Percentiles rank a stretch among this genome's conserved stretches.
Evolutionary conservation across 192 early-diverging fungal genomes (phyloP).

Genomic region (Geosiphon pyriformis): DNA sequence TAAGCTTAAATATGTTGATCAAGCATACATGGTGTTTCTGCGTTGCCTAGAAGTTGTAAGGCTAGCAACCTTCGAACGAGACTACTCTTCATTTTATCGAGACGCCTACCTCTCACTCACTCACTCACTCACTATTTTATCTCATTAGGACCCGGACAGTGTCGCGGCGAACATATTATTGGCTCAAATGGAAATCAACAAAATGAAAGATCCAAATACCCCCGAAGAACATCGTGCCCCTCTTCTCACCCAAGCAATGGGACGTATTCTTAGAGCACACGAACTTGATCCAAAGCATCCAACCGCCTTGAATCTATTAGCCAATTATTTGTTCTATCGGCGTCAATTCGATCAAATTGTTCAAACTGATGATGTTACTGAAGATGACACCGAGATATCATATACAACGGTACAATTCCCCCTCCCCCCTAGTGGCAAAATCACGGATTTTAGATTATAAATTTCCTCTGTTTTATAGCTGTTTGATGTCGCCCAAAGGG

Average conservation of each 20-base stretch:
- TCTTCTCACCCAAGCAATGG: constrained; percentile 39
- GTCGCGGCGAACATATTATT: constrained; percentile 67
- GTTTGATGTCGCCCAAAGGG: constrained; percentile 1
- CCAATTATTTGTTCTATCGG: constrained; percentile 49
- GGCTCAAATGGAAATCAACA: constrained; percentile 77
- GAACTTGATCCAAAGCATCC: constrained; percentile 47
- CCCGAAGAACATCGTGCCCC: constrained; percentile 37
- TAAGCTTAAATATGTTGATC: constrained; percentile 57
- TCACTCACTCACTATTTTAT: not conserved
- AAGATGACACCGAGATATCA: no score
- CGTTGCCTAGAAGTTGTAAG: constrained; percentile 61
- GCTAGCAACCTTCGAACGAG: no score
- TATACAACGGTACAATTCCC: not conserved
- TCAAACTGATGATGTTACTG: constrained; percentile 26
- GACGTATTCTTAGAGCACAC: constrained; percentile 48
- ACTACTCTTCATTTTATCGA: no score
- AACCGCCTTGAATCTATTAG: constrained; percentile 46
- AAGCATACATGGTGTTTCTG: constrained; percentile 68
- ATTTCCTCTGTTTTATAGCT: not conserved
- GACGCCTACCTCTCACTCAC: no score
- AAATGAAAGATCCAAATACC: constrained; percentile 43
- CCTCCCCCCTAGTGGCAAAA: no score
- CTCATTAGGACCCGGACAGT: constrained; percentile 51
- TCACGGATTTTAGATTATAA: no score
- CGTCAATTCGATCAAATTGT: constrained; percentile 32